Evolutionary conservation across 768 basidiomycete genomes (phyloP), one percentile per base, ranked within the genome.

Genomic region (Termitomyces sp.): DNA sequence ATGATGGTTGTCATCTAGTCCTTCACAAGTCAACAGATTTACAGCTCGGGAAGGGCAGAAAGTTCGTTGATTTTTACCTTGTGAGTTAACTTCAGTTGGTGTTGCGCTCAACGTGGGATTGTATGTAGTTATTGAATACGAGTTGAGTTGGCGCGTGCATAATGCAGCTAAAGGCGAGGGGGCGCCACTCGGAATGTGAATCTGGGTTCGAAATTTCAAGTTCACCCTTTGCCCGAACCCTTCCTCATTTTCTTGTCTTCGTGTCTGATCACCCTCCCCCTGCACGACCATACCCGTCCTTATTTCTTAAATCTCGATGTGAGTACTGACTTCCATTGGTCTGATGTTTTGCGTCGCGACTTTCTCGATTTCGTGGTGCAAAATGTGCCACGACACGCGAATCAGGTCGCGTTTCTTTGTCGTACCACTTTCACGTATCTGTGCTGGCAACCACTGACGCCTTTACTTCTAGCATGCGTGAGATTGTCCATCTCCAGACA

Each of bases 401-500:
- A 66, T 68, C 54, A 67, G 69, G 74, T 73, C 74, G 76, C 73
- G 74, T 73, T 70, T 66, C 66, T 72, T 71, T 75, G 76, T 81
- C 80, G 79, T 79, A 81, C 79, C 80, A 81, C 74, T 78, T 78
- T 73, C 43, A 59, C 59, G 59, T 58, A 56, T 65, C 49, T 57
- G 63, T 50, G 60, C 61, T 69, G 55, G 57, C 62, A 65, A 63
- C 65, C 63, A 57, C 73, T 76, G 67, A 76, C 69, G 51, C 32
- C 73, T 72, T 68, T 65, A 71, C 65, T 69, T 72, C 48, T 69
- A 94, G 92, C 83, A 94, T 94, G 92, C 92, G 96, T 83, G 96
- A 98, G 88, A 98, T 98, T 79, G 96, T 98, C 75, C 96, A 98
- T 81, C 88, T 98, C 72, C 96, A 98, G 78, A 98, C 96, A 66